Percentiles rank a stretch among this genome's conserved stretches.
Conservation (phyloP, 805 yeast genomes). For the Teunomyces atbi region DNA sequence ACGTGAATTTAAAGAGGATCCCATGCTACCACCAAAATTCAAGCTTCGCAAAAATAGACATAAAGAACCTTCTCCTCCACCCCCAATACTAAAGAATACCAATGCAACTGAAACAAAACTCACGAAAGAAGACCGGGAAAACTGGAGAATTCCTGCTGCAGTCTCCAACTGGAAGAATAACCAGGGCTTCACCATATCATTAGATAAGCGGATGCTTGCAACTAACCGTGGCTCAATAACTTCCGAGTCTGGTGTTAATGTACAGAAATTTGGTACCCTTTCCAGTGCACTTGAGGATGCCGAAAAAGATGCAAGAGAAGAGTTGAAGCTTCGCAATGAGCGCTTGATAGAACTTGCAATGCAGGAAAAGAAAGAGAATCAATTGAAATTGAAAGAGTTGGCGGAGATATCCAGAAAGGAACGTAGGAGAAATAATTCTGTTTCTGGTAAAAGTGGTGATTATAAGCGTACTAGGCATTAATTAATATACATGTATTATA, state of each 20-base stretch:
- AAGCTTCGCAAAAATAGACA: slow-evolving; percentile 71
- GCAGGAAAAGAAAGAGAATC: slow-evolving; percentile 29
- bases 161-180: slow-evolving; percentile 96
- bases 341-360: slow-evolving; percentile 21
- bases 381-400: slow-evolving; percentile 25
- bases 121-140: slow-evolving; percentile 68
- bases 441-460: background rate
- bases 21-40: slow-evolving; percentile 80
- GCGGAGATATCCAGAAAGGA: slow-evolving; percentile 26
- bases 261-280: slow-evolving; percentile 58
- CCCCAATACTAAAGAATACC: slow-evolving; percentile 62
- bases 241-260: slow-evolving; percentile 43
- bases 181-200: slow-evolving; percentile 78
- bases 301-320: slow-evolving; percentile 27
- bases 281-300: slow-evolving; percentile 64
- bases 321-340: slow-evolving; percentile 26
- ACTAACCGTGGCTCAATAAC: slow-evolving; percentile 27
- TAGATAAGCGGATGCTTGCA: slow-evolving; percentile 70
- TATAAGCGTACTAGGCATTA: slow-evolving; percentile 3
- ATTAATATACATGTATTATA: background rate
- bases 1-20: slow-evolving; percentile 70
- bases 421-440: slow-evolving; percentile 9
- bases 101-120: slow-evolving; percentile 44
- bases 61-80: slow-evolving; percentile 55
- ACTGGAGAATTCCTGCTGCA: slow-evolving; percentile 89